phyloP scores from a whole-genome alignment of 345 rosid genomes.

The Clarkia xantiana region DNA sequence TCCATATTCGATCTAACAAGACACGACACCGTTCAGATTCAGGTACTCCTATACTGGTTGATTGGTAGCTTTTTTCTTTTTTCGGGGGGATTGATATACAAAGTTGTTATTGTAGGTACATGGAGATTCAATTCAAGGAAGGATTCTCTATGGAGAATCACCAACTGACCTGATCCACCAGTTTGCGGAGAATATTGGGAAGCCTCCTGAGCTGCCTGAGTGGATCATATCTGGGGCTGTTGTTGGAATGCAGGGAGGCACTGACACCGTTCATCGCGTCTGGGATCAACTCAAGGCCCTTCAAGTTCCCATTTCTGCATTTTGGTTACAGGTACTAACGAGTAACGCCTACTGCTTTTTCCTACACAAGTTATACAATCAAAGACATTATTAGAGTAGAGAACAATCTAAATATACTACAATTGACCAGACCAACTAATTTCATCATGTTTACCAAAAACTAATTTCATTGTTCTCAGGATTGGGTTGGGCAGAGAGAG shows the following conservation, averaged over 20 bases:
- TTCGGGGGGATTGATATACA: no score
- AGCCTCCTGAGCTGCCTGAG: conserved; percentile 65
- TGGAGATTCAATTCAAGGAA: conserved; percentile 39
- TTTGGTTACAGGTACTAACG: conserved; percentile 62
- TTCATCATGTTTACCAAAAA: no score
- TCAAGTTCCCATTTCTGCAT: conserved; percentile 49
- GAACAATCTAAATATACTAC: no score
- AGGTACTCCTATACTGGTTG: conserved; percentile 23
- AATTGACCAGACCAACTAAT: no score
- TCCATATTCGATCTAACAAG: conserved; percentile 55
- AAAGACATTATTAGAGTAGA: neutral
- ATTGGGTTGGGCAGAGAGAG: conserved; percentile 62
- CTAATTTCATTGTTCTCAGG: conserved; percentile 18
- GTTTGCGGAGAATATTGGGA: conserved; percentile 45
- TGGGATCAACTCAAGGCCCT: conserved; percentile 34
- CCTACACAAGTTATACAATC: neutral
- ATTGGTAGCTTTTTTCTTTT: no score
- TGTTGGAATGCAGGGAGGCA: conserved; percentile 75
- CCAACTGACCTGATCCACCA: conserved; percentile 45
- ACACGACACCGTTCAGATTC: conserved; percentile 47
- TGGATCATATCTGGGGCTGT: conserved; percentile 74
- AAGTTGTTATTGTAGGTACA: conserved; percentile 30
- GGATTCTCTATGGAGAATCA: conserved; percentile 42
- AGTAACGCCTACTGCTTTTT: no score
- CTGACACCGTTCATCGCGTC: conserved; percentile 32